These are phyloP conservation scores for Aspergillus avenaceus DNA, from an alignment of 495 filamentous ascomycete species.

Conservation along the genomic window DNA sequence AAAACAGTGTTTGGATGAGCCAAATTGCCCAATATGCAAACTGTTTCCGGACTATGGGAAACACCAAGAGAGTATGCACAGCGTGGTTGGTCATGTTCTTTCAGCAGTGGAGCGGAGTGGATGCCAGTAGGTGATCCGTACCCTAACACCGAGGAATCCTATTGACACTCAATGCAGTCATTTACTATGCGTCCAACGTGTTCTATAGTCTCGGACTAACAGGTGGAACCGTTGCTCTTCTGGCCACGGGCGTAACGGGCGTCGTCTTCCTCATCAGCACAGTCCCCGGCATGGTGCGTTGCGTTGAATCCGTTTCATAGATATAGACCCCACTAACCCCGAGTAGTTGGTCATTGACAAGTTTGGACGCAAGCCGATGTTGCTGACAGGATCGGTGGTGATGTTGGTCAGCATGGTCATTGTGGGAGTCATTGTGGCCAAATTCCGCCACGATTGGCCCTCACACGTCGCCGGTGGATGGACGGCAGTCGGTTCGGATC, in stretches of 20 bases:
- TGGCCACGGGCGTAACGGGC: constrained; percentile 54
- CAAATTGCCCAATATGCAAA: constrained; percentile 35
- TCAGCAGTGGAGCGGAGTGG: constrained; percentile 42
- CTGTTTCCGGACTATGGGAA: constrained; percentile 32
- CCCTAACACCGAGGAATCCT: background rate
- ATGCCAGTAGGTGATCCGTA: constrained; percentile 13
- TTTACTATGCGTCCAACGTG: constrained; percentile 37
- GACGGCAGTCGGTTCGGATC: constrained; percentile 26
- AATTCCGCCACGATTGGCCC: constrained; percentile 30
- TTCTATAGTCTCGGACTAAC: constrained; percentile 77
- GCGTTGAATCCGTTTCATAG: background rate
- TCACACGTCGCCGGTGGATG: constrained; percentile 36
- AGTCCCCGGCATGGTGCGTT: constrained; percentile 58
- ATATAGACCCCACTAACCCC: background rate
- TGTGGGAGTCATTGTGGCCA: constrained; percentile 42
- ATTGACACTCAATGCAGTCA: constrained; percentile 4
- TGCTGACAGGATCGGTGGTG: constrained; percentile 58
- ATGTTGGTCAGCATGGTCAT: constrained; percentile 43
- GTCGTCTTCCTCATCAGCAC: constrained; percentile 71
- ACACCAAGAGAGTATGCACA: constrained; percentile 35
- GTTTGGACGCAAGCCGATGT: constrained; percentile 69
- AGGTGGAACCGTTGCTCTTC: constrained; percentile 69
- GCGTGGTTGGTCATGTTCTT: constrained; percentile 41
- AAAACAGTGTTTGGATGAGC: constrained; percentile 28
- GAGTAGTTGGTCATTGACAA: constrained; percentile 56